These are phyloP conservation scores for Fraxinus pennsylvanica DNA, from an alignment of 257 asterid species.

Conservation along the genomic window DNA sequence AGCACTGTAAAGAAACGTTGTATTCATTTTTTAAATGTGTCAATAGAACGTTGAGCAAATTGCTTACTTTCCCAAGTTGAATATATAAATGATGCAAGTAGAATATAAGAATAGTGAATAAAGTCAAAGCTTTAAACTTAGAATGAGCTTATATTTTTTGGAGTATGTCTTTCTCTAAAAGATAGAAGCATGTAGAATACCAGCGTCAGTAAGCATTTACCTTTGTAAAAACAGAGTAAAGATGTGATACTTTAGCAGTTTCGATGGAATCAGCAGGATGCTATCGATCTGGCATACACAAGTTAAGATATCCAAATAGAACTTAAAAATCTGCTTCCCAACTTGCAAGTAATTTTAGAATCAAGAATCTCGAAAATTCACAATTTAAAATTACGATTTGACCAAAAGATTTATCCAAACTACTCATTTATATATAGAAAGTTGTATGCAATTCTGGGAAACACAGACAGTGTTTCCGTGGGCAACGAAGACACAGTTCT, in stretches of 20 bases:
- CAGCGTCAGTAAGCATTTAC: slow-evolving; percentile 41
- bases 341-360: slow-evolving; percentile 48
- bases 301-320: slow-evolving; percentile 62
- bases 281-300: slow-evolving; percentile 28
- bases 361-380: slow-evolving; percentile 36
- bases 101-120: not conserved
- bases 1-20: not conserved
- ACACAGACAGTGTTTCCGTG: too few relatives aligned
- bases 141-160: slow-evolving; percentile 14
- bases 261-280: slow-evolving; percentile 42
- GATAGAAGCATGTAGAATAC: slow-evolving; percentile 17
- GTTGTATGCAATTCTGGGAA: too few relatives aligned
- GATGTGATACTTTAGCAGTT: slow-evolving; percentile 57
- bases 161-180: slow-evolving; percentile 1
- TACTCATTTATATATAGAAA: too few relatives aligned
- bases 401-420: too few relatives aligned
- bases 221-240: slow-evolving; percentile 67
- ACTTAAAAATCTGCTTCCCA: slow-evolving; percentile 68
- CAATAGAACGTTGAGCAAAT: not conserved
- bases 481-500: too few relatives aligned
- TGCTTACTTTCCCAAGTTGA: not conserved
- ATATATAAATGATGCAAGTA: not conserved
- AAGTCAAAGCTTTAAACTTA: slow-evolving; percentile 19
- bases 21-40: not conserved
- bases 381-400: too few relatives aligned